Conservation (phyloP, 345 rosid genomes). For the Jatropha curcas region DNA sequence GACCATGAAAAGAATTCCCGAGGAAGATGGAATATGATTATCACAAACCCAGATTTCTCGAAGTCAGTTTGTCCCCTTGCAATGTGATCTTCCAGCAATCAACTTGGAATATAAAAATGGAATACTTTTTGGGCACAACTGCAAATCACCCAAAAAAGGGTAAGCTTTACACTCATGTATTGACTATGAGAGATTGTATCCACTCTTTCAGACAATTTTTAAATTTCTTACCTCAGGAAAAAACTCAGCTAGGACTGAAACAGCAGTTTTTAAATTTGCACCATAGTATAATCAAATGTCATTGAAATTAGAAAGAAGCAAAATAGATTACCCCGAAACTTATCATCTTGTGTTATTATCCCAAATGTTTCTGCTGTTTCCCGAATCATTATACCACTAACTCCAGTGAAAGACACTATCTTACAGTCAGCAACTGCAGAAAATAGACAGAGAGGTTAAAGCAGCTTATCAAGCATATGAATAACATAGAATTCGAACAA, state of each 20-base stretch:
- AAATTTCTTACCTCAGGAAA: neutral
- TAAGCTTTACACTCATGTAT: neutral
- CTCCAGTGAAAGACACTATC: conserved; percentile 57
- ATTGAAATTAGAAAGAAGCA: neutral
- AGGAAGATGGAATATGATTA: conserved; percentile 13
- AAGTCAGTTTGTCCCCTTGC: conserved; percentile 74
- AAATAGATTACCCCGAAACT: conserved; percentile 50
- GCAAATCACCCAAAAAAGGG: conserved; percentile 5
- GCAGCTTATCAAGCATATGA: neutral
- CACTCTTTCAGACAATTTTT: neutral
- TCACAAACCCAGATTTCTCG: conserved; percentile 50
- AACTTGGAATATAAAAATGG: conserved; percentile 68
- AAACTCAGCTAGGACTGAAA: neutral
- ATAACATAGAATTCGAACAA: neutral
- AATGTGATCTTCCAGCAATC: conserved; percentile 81
- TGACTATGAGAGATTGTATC: neutral
- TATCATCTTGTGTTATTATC: conserved; percentile 61
- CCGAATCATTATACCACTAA: conserved; percentile 78
- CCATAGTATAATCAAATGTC: neutral
- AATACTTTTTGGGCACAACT: conserved; percentile 82
- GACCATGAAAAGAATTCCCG: conserved; percentile 4
- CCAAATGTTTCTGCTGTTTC: conserved; percentile 93
- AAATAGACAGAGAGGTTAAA: conserved; percentile 10
- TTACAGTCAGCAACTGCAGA: conserved; percentile 75
- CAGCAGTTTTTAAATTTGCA: neutral